Percentiles rank a stretch among this genome's conserved stretches.
Conservation (phyloP, 2,329 filamentous ascomycete species). For the Clonostachys byssicola region DNA sequence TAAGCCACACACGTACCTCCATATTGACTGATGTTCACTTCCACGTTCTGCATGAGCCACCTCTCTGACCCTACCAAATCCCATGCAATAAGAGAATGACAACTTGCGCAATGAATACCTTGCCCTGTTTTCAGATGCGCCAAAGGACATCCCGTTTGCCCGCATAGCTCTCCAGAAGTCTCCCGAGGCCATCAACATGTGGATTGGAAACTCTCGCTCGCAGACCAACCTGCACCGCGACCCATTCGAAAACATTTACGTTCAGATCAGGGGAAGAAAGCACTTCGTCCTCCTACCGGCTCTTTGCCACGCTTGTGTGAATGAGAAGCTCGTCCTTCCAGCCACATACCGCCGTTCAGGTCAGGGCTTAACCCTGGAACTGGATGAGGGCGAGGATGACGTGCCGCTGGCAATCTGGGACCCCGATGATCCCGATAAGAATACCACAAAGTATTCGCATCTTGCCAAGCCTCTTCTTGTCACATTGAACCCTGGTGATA, state of each 20-base stretch:
- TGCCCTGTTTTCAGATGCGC: constrained; percentile 58
- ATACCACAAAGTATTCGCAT: constrained; percentile 53
- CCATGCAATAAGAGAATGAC: constrained; percentile 61
- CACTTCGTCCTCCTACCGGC: constrained; percentile 74
- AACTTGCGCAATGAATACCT: constrained; percentile 73
- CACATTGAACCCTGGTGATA: constrained; percentile 68
- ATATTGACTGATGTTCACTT: neutral
- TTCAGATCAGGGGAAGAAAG: constrained; percentile 69
- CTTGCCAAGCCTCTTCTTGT: constrained; percentile 60
- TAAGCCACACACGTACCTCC: constrained; percentile 25
- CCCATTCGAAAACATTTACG: constrained; percentile 83
- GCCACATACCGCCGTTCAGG: constrained; percentile 52
- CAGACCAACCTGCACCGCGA: constrained; percentile 75
- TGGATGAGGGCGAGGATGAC: constrained; percentile 23
- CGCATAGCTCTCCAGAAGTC: constrained; percentile 61
- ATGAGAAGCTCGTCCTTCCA: constrained; percentile 52
- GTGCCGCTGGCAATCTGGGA: constrained; percentile 75
- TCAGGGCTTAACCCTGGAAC: constrained; percentile 17
- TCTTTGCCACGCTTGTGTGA: constrained; percentile 63
- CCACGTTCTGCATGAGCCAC: neutral
- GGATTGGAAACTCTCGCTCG: constrained; percentile 71
- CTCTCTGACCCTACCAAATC: neutral
- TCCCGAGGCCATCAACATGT: constrained; percentile 78
- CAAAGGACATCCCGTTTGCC: constrained; percentile 64
- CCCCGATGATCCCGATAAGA: constrained; percentile 51